Conservation (phyloP, 1,284 basidiomycete species). For the Mycosarcoma mackinlayi region DNA sequence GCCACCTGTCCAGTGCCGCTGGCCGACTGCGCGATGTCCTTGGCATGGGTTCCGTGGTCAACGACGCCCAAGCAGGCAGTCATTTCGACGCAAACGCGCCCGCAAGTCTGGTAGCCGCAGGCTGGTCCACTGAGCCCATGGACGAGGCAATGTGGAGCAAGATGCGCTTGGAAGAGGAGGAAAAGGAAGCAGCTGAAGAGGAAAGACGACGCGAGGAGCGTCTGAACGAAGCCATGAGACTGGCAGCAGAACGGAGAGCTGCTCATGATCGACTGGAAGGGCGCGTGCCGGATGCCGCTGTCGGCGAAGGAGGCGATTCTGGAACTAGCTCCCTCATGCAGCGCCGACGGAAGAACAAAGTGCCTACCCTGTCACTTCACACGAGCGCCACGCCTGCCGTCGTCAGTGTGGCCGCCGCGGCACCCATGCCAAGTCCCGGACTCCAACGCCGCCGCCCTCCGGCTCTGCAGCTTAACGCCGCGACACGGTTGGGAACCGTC, state of each 20-base stretch:
- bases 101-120: constrained; percentile 14
- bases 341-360: constrained; percentile 39
- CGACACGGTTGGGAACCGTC: not conserved
- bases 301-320: constrained; percentile 9
- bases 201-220: constrained; percentile 38
- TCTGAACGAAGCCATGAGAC: constrained; percentile 38
- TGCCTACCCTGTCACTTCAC: constrained; percentile 39
- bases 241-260: constrained; percentile 40
- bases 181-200: constrained; percentile 57
- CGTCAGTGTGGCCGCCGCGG: not conserved
- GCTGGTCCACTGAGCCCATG: constrained; percentile 60
- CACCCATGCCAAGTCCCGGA: constrained; percentile 25
- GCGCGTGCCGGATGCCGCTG: constrained; percentile 4
- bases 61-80: not conserved
- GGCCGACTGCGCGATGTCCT: constrained; percentile 43
- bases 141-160: constrained; percentile 64
- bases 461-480: constrained; percentile 28
- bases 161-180: constrained; percentile 59
- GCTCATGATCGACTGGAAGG: constrained; percentile 45
- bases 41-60: constrained; percentile 2
- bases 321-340: constrained; percentile 39
- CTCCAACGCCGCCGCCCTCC: constrained; percentile 35
- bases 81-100: not conserved
- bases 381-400: constrained; percentile 1
- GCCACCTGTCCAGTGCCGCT: constrained; percentile 72